Percentiles rank a stretch among this genome's conserved stretches.
phyloP scores from a whole-genome alignment of 129 eudicot genomes.

The Flaveria sonorensis region DNA sequence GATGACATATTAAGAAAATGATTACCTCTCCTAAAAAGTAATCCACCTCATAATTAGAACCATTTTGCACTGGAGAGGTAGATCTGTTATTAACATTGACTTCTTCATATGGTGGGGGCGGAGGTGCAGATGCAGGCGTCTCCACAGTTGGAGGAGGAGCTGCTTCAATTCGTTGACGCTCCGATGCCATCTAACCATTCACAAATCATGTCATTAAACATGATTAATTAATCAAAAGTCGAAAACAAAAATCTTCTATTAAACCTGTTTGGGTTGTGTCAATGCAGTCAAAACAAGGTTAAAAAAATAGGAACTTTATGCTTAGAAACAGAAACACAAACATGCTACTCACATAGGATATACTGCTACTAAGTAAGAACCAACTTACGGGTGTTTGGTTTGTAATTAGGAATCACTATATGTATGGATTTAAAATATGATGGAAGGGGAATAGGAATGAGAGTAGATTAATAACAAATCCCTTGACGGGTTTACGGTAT shows the following conservation, averaged over 20 bases:
- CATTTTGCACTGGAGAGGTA: constrained; percentile 55
- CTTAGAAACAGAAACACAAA: constrained; percentile 17
- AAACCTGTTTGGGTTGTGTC: constrained; percentile 10
- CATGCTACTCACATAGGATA: not conserved
- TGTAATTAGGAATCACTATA: not conserved
- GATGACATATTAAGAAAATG: not conserved
- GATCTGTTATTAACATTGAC: constrained; percentile 47
- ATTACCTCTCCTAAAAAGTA: constrained; percentile 86
- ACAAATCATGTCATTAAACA: constrained; percentile 4
- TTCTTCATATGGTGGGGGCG: constrained; percentile 65
- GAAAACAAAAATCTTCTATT: constrained; percentile 7
- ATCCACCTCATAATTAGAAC: constrained; percentile 56
- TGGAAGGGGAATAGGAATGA: too few species aligned
- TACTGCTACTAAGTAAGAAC: not conserved
- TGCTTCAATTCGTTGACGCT: constrained; percentile 76
- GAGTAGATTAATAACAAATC: not conserved
- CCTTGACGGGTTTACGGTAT: not conserved
- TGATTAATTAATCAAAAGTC: not conserved
- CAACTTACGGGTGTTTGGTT: not conserved
- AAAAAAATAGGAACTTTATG: not conserved
- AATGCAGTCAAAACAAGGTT: not conserved
- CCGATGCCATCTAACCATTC: constrained; percentile 58
- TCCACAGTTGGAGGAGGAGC: constrained; percentile 67
- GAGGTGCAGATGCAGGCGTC: constrained; percentile 41
- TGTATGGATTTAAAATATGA: not conserved